phyloP scores from a whole-genome alignment of 768 basidiomycete genomes.

The Rubroboletus pulcherrimus region DNA sequence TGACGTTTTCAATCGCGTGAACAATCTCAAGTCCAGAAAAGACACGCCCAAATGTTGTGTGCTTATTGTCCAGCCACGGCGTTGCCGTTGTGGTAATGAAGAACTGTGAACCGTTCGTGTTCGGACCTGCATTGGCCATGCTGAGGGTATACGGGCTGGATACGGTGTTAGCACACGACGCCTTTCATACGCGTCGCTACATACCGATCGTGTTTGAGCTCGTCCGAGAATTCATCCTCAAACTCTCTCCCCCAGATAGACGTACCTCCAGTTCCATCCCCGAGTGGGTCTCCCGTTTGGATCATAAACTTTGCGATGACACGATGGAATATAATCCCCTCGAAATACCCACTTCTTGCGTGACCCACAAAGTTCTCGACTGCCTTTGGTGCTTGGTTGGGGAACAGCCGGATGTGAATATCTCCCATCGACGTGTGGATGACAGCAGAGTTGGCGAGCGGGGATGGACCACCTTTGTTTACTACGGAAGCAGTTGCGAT shows the following conservation, averaged over 20 bases:
- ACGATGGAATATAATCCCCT: conserved; percentile 92
- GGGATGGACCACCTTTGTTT: conserved; percentile 56
- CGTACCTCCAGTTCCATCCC: conserved; percentile 88
- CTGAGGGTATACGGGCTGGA: conserved; percentile 88
- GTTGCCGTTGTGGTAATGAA: conserved; percentile 96
- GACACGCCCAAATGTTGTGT: conserved; percentile 91
- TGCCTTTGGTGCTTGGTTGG: conserved; percentile 87
- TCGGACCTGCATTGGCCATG: conserved; percentile 91
- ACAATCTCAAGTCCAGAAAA: conserved; percentile 85
- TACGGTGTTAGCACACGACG: not conserved
- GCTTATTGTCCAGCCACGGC: conserved; percentile 89
- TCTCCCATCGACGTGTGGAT: conserved; percentile 97
- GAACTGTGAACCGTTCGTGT: conserved; percentile 95
- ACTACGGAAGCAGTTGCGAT: conserved; percentile 62
- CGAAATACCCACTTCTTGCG: conserved; percentile 84
- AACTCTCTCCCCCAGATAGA: conserved; percentile 90
- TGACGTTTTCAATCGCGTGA: conserved; percentile 88
- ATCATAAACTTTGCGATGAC: conserved; percentile 99
- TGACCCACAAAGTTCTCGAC: conserved; percentile 98
- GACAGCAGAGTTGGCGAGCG: conserved; percentile 73
- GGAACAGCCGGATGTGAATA: conserved; percentile 86
- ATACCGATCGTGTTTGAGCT: conserved; percentile 86
- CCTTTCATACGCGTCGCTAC: conserved; percentile 11
- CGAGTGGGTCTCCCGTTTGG: conserved; percentile 93
- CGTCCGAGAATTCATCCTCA: conserved; percentile 90